phyloP scores from a whole-genome alignment of 2,329 filamentous ascomycete species.

The Cyanodermella asteris region DNA sequence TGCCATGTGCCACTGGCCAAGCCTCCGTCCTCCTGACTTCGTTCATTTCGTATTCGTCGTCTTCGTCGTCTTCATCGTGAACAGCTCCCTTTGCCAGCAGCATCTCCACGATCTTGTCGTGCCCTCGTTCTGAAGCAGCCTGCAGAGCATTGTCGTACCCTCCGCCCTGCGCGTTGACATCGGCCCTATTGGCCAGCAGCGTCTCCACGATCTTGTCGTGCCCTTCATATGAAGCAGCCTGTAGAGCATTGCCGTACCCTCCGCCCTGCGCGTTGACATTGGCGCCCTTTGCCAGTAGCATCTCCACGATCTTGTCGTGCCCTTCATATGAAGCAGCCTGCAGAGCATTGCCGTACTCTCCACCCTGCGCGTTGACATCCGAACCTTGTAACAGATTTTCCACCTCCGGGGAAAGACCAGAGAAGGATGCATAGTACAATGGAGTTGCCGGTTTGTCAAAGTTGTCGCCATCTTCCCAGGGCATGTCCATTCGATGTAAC shows the following conservation, averaged over 20 bases:
- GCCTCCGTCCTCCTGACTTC: too few relatives aligned
- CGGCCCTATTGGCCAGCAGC: conserved; percentile 3
- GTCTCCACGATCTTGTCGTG: conserved; percentile 2
- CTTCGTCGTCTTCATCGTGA: too few relatives aligned
- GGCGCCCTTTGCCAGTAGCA: conserved; percentile 1
- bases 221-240: conserved; percentile 3
- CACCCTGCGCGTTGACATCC: conserved; percentile 4
- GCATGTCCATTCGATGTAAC: too few relatives aligned
- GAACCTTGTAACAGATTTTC: too few relatives aligned
- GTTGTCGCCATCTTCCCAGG: too few relatives aligned
- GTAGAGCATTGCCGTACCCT: conserved; percentile 1
- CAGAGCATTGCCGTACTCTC: conserved; percentile 4
- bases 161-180: conserved; percentile 2
- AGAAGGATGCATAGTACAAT: too few relatives aligned
- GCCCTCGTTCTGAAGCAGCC: conserved; percentile 3
- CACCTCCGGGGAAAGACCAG: too few relatives aligned
- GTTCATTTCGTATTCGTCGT: too few relatives aligned
- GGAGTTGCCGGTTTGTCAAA: too few relatives aligned
- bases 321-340: conserved; percentile 3
- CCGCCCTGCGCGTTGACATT: conserved; percentile 1
- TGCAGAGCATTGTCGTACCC: conserved; percentile 3
- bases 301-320: conserved; percentile 1
- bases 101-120: conserved; percentile 2
- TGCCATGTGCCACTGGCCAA: too few relatives aligned
- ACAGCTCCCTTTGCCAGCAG: conserved; percentile 3